These are phyloP conservation scores for Xylariaceae sp. DNA, from an alignment of 2,329 filamentous ascomycete species.

Conservation along the genomic window DNA sequence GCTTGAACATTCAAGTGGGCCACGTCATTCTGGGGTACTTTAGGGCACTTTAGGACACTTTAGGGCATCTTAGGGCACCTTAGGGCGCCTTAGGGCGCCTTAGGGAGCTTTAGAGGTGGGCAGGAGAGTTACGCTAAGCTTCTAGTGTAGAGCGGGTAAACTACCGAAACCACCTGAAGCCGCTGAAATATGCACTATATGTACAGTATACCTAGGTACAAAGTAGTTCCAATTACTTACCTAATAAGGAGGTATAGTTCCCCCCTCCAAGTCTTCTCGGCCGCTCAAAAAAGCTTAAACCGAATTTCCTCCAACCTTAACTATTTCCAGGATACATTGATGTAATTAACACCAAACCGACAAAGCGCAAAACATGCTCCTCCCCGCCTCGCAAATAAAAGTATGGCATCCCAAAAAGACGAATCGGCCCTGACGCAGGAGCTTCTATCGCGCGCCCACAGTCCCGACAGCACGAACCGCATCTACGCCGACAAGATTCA, in stretches of 20 bases:
- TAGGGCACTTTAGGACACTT: constrained; percentile 19
- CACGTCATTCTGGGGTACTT: neutral
- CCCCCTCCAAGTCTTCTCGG: too few relatives aligned
- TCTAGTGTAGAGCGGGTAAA: too few relatives aligned
- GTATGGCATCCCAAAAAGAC: constrained; percentile 40
- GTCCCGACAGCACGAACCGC: constrained; percentile 67
- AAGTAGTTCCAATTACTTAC: too few relatives aligned
- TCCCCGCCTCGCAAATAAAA: neutral
- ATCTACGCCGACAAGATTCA: constrained; percentile 84
- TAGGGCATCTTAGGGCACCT: constrained; percentile 13
- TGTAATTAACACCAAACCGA: neutral
- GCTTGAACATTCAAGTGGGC: neutral
- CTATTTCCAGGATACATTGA: neutral
- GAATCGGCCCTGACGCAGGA: constrained; percentile 54
- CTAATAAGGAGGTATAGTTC: too few relatives aligned
- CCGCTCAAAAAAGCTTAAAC: too few relatives aligned
- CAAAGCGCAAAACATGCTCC: neutral
- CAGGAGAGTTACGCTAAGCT: too few relatives aligned
- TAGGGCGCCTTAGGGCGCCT: too few relatives aligned
- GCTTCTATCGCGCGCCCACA: constrained; percentile 78
- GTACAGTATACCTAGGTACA: too few relatives aligned
- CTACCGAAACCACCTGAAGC: neutral
- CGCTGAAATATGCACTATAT: too few relatives aligned
- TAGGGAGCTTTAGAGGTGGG: too few relatives aligned
- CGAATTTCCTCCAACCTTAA: too few relatives aligned